These are phyloP conservation scores for Pisolithus sp. DNA, from an alignment of 768 basidiomycete species.

Conservation along the genomic window DNA sequence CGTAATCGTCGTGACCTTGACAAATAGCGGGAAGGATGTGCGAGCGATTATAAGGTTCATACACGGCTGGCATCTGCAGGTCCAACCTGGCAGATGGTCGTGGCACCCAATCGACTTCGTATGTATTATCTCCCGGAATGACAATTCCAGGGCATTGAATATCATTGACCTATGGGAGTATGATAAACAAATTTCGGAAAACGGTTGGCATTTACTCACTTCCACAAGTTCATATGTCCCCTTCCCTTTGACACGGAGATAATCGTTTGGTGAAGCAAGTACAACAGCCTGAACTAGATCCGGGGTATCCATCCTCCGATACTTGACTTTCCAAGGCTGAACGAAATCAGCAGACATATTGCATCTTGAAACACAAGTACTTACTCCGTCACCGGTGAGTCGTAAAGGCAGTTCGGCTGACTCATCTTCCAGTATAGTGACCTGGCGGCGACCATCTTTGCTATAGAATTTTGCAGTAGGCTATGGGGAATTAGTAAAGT, in stretches of 20 bases:
- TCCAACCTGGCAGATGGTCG: constrained; percentile 70
- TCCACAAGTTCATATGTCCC: constrained; percentile 72
- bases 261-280: constrained; percentile 60
- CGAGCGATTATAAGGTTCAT: constrained; percentile 63
- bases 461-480: constrained; percentile 87
- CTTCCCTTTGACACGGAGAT: constrained; percentile 64
- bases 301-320: constrained; percentile 47
- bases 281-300: constrained; percentile 34
- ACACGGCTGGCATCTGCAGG: constrained; percentile 46
- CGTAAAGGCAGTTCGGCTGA: constrained; percentile 69
- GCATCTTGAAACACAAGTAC: constrained; percentile 19
- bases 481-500: constrained; percentile 29
- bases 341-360: constrained; percentile 2
- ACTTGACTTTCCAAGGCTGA: constrained; percentile 89
- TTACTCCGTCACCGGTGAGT: constrained; percentile 84
- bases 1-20: constrained; percentile 72
- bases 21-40: constrained; percentile 74
- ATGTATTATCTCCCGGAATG: constrained; percentile 50
- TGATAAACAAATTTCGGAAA: not conserved
- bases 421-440: constrained; percentile 71
- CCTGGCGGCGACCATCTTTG: constrained; percentile 45
- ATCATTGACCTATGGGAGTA: constrained; percentile 57
- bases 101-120: constrained; percentile 72
- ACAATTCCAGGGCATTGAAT: constrained; percentile 80
- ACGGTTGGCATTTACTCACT: constrained; percentile 33